Base-by-base conservation (phyloP, 2,329 filamentous ascomycete genomes). In the Fusarium cyanostomum region DNA sequence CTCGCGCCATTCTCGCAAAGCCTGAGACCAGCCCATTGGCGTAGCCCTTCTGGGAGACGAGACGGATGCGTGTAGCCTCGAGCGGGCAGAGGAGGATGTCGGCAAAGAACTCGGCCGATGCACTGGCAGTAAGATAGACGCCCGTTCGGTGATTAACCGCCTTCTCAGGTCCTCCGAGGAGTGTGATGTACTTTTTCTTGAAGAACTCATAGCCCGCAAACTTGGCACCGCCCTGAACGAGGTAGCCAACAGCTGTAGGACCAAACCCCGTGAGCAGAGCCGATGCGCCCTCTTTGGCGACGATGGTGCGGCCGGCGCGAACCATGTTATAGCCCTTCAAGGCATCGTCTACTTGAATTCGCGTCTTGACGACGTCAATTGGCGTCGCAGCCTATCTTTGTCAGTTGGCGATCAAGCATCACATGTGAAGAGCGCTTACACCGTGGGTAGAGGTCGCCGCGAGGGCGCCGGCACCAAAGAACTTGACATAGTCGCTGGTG, bases 161-260 rank as follows among this genome's bases (percentile, higher is more conserved):
- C 56, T 71, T 74, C 26, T 82, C 80, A 28, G 79, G 78, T 0
- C 80, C 81, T 39, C 81, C 92, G 59, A 91, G 80, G 56, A 86
- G 71, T 77, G 89, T 86, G 79, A 96, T 93, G 76, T 86, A 89
- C 78, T 90, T 87, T 81, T 94, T 90, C 86, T 96, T 96, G 89
- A 96, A 96, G 84, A 92, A 92, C 81, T 96, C 92, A 81, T 96
- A 96, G 72, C 92, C 92, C 73, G 91, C 91, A 79, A 96, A 96
- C 82, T 96, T 96, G 84, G 90, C 90, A 70, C 92, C 92, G 75
- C 92, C 92, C 80, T 96, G 92, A 56, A 95, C 88, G 80, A 95
- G 91, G 81, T 96, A 96, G 75, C 92, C 92, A 52, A 92, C 91
- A 59, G 89, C 89, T 60, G 92, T 96, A 63, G 92, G 92, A 61